Conservation (phyloP, 352 stramenopile genomes). For the Lagenidium giganteum region DNA sequence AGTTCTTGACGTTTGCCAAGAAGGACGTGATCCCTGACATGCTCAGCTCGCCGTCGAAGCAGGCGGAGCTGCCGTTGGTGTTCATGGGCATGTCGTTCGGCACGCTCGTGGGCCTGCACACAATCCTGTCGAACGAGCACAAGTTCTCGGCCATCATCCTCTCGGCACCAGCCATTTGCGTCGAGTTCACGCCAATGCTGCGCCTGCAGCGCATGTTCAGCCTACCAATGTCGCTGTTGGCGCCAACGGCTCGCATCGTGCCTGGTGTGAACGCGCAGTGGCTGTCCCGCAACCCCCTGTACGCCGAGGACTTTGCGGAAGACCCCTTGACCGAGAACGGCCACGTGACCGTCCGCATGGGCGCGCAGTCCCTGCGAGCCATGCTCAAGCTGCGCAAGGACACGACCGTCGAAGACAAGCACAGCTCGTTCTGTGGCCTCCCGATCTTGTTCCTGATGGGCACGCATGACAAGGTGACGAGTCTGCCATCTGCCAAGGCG, state of each 20-base stretch:
- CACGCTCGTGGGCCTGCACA: slow-evolving; percentile 53
- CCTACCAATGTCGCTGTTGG: slow-evolving; percentile 32
- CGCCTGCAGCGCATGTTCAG: slow-evolving; percentile 30
- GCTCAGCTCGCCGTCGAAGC: slow-evolving; percentile 12
- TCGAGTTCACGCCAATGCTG: slow-evolving; percentile 49
- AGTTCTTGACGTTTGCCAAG: slow-evolving; percentile 42
- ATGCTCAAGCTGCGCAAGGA: slow-evolving; percentile 16
- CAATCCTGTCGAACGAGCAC: slow-evolving; percentile 38
- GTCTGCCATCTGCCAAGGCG: slow-evolving; percentile 20
- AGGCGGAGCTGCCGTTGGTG: slow-evolving; percentile 23
- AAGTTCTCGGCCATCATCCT: slow-evolving; percentile 42
- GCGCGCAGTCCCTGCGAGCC: slow-evolving; percentile 19
- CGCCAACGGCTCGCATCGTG: slow-evolving; percentile 40
- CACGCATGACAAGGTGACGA: slow-evolving; percentile 40
- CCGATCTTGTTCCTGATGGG: slow-evolving; percentile 40
- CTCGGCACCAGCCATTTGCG: slow-evolving; percentile 48
- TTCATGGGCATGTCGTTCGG: slow-evolving; percentile 72
- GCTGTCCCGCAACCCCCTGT: slow-evolving; percentile 27
- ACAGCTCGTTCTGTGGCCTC: slow-evolving; percentile 19
- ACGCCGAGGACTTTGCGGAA: slow-evolving; percentile 44
- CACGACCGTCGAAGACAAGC: slow-evolving; percentile 4
- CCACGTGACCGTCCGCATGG: slow-evolving; percentile 36
- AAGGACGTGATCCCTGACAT: slow-evolving; percentile 25
- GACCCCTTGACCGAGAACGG: slow-evolving; percentile 47
- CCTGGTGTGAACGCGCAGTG: slow-evolving; percentile 45